phyloP scores from a whole-genome alignment of 208 protist genomes.

The Wallacemonas sp. region DNA sequence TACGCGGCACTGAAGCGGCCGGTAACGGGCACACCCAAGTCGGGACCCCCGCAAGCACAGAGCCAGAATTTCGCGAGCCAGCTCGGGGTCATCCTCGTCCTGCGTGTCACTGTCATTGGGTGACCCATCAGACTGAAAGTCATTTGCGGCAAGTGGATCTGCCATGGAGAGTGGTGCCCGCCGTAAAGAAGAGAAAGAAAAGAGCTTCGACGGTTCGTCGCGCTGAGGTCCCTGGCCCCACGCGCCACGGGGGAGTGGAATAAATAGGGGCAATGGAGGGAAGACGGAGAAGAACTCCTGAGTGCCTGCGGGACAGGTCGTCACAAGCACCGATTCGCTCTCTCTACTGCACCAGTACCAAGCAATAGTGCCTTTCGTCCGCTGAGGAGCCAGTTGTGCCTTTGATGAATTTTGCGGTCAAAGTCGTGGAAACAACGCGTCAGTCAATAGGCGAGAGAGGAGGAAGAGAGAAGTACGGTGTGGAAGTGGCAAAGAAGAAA shows the following conservation, averaged over 20 bases:
- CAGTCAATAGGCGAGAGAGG: too few relatives aligned
- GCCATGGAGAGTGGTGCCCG: neutral
- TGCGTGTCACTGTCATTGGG: constrained; percentile 1
- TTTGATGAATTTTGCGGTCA: too few relatives aligned
- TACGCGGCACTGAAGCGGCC: constrained; percentile 33
- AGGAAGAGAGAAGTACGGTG: too few relatives aligned
- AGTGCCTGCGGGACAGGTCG: neutral
- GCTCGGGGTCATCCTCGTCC: constrained; percentile 4
- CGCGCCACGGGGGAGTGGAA: neutral
- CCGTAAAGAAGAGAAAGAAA: neutral
- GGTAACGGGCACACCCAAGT: constrained; percentile 42
- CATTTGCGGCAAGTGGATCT: neutral
- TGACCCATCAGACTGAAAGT: constrained; percentile 3
- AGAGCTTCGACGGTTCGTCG: neutral
- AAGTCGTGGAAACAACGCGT: too few relatives aligned
- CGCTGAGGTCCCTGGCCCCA: neutral
- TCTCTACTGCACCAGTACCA: too few relatives aligned
- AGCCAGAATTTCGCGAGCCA: constrained; percentile 7
- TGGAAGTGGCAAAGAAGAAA: too few relatives aligned
- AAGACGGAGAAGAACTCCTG: neutral
- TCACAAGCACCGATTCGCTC: too few relatives aligned
- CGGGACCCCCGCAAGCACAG: constrained; percentile 16
- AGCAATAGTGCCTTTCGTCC: neutral
- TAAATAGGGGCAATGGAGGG: neutral
- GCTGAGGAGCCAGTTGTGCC: too few relatives aligned